A percentile compares a stretch with the other conserved stretches of the same genome.
These are phyloP conservation scores for Gillenia trifoliata DNA, from an alignment of 306 rosid species.

Conservation along the genomic window DNA sequence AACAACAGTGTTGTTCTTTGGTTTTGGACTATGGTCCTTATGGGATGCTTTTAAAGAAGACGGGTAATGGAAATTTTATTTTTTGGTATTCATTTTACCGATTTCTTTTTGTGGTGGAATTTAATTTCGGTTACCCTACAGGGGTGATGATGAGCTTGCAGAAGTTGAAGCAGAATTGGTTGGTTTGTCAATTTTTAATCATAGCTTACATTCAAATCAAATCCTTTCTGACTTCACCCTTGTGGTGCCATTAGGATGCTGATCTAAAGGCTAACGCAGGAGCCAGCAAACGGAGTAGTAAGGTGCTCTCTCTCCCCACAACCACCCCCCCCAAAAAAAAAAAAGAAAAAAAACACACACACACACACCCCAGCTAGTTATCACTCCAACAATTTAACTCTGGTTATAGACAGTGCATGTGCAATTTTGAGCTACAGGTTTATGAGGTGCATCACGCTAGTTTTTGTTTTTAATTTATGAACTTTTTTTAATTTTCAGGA, in stretches of 20 bases:
- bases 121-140: slow-evolving; percentile 31
- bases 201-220: slow-evolving; percentile 4
- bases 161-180: slow-evolving; percentile 96
- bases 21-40: slow-evolving; percentile 84
- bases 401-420: too few species aligned
- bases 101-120: slow-evolving; percentile 12
- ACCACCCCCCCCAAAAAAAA: too few species aligned
- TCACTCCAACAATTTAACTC: too few species aligned
- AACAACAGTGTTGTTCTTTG: slow-evolving; percentile 79
- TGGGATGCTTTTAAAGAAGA: slow-evolving; percentile 70
- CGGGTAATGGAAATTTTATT: slow-evolving; percentile 43
- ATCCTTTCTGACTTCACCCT: slow-evolving; percentile 23
- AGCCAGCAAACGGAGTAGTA: slow-evolving; percentile 41
- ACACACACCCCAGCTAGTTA: too few species aligned
- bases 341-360: too few species aligned
- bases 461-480: not conserved
- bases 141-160: slow-evolving; percentile 80
- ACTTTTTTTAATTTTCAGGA: slow-evolving; percentile 38
- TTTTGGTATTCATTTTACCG: slow-evolving; percentile 1
- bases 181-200: slow-evolving; percentile 19
- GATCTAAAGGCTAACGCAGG: slow-evolving; percentile 51
- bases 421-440: not conserved
- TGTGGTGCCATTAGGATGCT: slow-evolving; percentile 24
- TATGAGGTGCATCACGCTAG: not conserved
- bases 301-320: too few species aligned